These are phyloP conservation scores for Phytopythium vexans DNA, from an alignment of 352 stramenopile species.

Conservation along the genomic window DNA sequence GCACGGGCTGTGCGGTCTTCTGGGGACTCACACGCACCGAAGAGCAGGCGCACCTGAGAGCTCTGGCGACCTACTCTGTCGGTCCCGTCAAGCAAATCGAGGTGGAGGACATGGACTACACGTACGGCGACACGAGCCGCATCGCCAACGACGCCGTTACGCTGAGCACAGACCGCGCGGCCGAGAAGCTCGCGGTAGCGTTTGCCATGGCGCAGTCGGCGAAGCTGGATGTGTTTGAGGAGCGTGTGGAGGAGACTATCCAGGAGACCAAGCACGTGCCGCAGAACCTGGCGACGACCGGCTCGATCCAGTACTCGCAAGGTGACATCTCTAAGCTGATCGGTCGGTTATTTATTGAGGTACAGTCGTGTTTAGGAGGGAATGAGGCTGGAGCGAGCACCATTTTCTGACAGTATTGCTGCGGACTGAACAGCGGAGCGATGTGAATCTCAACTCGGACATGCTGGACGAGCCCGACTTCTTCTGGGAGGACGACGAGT, in stretches of 20 bases:
- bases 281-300: slow-evolving; percentile 81
- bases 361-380: slow-evolving; percentile 8
- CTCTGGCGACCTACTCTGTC: slow-evolving; percentile 56
- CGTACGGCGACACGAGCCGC: slow-evolving; percentile 61
- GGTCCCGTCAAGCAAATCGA: slow-evolving; percentile 81
- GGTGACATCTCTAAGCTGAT: slow-evolving; percentile 91
- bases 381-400: neutral
- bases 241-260: slow-evolving; percentile 86
- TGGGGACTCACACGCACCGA: slow-evolving; percentile 85
- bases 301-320: slow-evolving; percentile 90
- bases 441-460: slow-evolving; percentile 94
- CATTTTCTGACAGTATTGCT: slow-evolving; percentile 15
- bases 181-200: slow-evolving; percentile 90
- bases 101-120: slow-evolving; percentile 90
- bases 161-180: slow-evolving; percentile 72
- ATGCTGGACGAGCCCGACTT: slow-evolving; percentile 94
- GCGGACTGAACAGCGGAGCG: slow-evolving; percentile 54
- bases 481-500: slow-evolving; percentile 94
- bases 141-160: slow-evolving; percentile 86
- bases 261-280: slow-evolving; percentile 87
- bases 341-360: slow-evolving; percentile 87
- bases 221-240: slow-evolving; percentile 93
- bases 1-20: slow-evolving; percentile 86
- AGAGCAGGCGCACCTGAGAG: slow-evolving; percentile 70
- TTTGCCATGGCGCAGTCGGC: slow-evolving; percentile 92